phyloP scores from a whole-genome alignment of 2,329 filamentous ascomycete genomes.

The Colletotrichum sp. region DNA sequence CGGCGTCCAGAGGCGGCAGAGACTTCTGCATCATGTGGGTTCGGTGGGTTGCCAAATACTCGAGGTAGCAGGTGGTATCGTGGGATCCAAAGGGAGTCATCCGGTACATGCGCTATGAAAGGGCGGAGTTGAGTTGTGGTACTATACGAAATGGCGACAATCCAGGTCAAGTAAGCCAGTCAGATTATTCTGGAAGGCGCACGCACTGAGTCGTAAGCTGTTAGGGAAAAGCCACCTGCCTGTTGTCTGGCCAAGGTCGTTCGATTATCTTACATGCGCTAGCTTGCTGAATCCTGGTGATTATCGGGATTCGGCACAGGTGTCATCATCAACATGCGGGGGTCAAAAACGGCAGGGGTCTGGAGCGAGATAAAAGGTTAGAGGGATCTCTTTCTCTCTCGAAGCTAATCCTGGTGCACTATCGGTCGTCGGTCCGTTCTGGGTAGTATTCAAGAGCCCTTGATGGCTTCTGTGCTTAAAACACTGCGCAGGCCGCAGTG shows the following conservation, averaged over 20 bases:
- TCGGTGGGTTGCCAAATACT: not conserved
- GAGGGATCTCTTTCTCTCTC: not conserved
- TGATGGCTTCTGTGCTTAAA: not conserved
- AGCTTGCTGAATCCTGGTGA: not conserved
- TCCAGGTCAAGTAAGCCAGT: not conserved
- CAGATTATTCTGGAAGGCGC: not conserved
- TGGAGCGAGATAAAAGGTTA: not conserved
- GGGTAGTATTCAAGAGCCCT: not conserved
- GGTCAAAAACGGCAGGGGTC: not conserved
- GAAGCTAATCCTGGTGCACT: not conserved
- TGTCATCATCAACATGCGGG: not conserved
- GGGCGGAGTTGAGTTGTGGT: accelerated
- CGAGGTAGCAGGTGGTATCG: not conserved
- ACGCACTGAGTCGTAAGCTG: not conserved
- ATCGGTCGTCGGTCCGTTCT: not conserved
- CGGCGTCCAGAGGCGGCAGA: not conserved
- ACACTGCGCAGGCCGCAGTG: not conserved
- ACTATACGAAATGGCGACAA: not conserved
- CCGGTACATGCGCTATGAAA: not conserved
- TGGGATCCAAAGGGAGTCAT: not conserved
- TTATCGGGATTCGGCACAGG: not conserved
- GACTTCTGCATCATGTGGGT: not conserved
- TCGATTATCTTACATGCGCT: not conserved
- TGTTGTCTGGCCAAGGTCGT: not conserved
- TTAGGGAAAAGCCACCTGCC: not conserved